phyloP scores from a whole-genome alignment of 2,329 filamentous ascomycete species.

The Pseudogymnoascus verrucosus region DNA sequence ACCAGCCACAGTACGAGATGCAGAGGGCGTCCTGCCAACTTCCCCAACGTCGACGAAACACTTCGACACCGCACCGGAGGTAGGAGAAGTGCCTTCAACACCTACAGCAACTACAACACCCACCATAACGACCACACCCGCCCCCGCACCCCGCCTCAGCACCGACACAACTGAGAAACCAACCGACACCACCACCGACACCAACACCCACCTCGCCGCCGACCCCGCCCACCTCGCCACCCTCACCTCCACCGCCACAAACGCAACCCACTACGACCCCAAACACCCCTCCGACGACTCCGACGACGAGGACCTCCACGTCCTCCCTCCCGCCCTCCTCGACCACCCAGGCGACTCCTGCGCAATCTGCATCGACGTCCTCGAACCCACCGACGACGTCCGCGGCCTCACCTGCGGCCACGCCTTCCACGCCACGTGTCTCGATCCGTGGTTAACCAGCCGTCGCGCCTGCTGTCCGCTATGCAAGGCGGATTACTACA shows the following conservation, averaged over 20 bases:
- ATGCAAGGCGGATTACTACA: conserved; percentile 96
- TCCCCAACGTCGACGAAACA: conserved; percentile 27
- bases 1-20: conserved; percentile 72
- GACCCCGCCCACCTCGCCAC: conserved; percentile 18
- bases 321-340: conserved; percentile 71
- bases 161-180: conserved; percentile 18
- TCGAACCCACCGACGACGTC: conserved; percentile 94
- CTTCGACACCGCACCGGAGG: conserved; percentile 24
- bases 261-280: conserved; percentile 29
- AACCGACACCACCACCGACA: conserved; percentile 7
- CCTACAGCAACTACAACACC: background rate
- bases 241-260: conserved; percentile 17
- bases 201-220: background rate
- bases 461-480: conserved; percentile 91
- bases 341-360: conserved; percentile 83
- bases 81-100: conserved; percentile 13
- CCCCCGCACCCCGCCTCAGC: conserved; percentile 13
- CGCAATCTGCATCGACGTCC: conserved; percentile 88
- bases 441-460: conserved; percentile 94
- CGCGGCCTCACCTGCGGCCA: conserved; percentile 94
- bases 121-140: conserved; percentile 16
- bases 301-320: conserved; percentile 70
- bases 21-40: conserved; percentile 45
- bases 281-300: conserved; percentile 46
- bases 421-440: conserved; percentile 90